Base-by-base conservation (phyloP, 2,329 filamentous ascomycete species). In the Alternaria tenuissima region DNA sequence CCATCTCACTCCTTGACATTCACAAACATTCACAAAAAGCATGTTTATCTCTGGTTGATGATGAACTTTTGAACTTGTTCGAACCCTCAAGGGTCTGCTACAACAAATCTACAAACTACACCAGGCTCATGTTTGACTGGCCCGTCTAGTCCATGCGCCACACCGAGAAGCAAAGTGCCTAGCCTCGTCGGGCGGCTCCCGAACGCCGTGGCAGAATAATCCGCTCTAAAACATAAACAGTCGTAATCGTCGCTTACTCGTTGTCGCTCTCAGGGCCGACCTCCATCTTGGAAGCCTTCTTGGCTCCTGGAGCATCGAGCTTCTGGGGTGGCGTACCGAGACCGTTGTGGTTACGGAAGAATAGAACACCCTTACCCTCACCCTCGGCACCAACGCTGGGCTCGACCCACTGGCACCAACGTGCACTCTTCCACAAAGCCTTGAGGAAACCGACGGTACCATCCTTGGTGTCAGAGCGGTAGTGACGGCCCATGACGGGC, bases 361-460 rank as follows among this genome's bases (percentile, higher is more conserved):
- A 97, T 56, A 96, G 81, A 30, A 99, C 90, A 63, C 91, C 89
- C 83, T 93, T 91, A 78, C 89, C 90, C 72, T 94, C 89, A 34
- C 93, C 94, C 76, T 88, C 81, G 52, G 93, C 91, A 55, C 88
- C 92, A 72, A 88, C 91, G 75, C 88, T 93, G 57, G 94, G 93
- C 88, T 99, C 95, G 65, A 99, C 94, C 92, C 93, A 99, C 81
- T 98, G 93, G 87, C 95, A 99, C 88, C 86, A 88, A 63, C 95
- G 89, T 43, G 92, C 88, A 72, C 87, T 91, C 69, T 82, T 90
- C 87, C 89, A 99, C 78, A 99, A 82, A 70, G 92, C 88, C 79
- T 86, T 87, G 75, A 99, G 78, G 86, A 99, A 99, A 48, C 95
- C 95, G 44, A 75, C 48, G 38, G 91, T 82, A 47, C 95, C 95